A percentile compares a stretch with the other conserved stretches of the same genome.
Evolutionary conservation across 2,329 filamentous ascomycete species (phyloP).

Genomic region (Hypomyces perniciosus): DNA sequence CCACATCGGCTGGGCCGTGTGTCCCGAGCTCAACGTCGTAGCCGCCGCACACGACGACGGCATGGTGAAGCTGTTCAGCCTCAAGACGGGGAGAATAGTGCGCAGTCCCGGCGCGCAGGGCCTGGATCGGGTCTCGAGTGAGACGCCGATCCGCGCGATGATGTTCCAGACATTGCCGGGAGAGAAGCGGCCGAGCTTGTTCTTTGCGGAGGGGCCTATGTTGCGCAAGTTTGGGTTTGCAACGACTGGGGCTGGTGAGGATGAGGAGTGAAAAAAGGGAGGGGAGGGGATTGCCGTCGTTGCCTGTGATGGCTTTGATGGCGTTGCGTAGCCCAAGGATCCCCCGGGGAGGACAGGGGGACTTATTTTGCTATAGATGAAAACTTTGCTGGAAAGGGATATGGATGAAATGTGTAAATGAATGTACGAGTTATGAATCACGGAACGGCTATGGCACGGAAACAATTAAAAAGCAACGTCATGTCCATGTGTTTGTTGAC

Average conservation of each 20-base stretch:
- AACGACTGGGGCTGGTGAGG: constrained; percentile 23
- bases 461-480: no score
- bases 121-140: constrained; percentile 19
- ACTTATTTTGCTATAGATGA: no score
- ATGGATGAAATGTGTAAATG: no score
- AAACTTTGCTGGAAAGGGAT: no score
- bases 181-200: constrained; percentile 42
- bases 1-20: constrained; percentile 47
- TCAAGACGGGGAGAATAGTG: constrained; percentile 38
- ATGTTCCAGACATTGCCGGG: constrained; percentile 40
- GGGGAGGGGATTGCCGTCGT: neutral
- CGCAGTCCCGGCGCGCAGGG: constrained; percentile 12
- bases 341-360: no score
- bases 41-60: constrained; percentile 50
- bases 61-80: constrained; percentile 43
- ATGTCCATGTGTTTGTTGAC: no score
- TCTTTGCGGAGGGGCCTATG: constrained; percentile 32
- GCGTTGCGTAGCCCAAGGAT: no score
- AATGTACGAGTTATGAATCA: no score
- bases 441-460: no score
- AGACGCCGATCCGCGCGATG: constrained; percentile 35
- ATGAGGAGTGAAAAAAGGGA: neutral
- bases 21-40: constrained; percentile 40
- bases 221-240: constrained; percentile 43
- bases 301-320: neutral